phyloP scores from a whole-genome alignment of 306 rosid species.

The Gastrolobium bilobum region DNA sequence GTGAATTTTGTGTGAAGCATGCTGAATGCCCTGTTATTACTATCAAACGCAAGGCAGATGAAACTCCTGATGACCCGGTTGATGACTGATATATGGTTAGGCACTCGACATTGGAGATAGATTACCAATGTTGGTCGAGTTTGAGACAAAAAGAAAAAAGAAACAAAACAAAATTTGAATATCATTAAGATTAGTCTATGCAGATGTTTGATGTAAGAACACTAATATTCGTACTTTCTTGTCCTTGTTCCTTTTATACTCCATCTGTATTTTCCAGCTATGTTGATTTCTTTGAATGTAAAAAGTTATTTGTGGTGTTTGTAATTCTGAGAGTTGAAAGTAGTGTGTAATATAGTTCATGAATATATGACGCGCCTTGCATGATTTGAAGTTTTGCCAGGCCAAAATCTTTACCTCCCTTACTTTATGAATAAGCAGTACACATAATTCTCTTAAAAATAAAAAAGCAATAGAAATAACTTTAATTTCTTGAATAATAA shows the following conservation, averaged over 20 bases:
- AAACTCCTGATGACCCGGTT: conserved; percentile 91
- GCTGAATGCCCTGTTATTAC: conserved; percentile 97
- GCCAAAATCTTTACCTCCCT: too few relatives aligned
- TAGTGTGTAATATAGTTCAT: background rate
- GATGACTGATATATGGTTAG: conserved; percentile 71
- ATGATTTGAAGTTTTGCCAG: too few relatives aligned
- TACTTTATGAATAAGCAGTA: too few relatives aligned
- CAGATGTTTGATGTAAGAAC: conserved; percentile 36
- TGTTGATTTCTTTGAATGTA: conserved; percentile 46
- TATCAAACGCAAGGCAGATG: conserved; percentile 86
- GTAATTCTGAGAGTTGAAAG: conserved; percentile 13
- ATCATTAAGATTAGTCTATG: conserved; percentile 32
- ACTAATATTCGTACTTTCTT: conserved; percentile 1
- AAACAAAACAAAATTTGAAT: background rate
- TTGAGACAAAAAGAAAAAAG: background rate
- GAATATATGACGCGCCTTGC: background rate
- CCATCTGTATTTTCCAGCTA: conserved; percentile 26
- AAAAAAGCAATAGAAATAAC: too few relatives aligned
- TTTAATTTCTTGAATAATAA: too few relatives aligned
- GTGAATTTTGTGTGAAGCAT: conserved; percentile 94
- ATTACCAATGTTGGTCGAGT: conserved; percentile 23
- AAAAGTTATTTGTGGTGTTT: conserved; percentile 17
- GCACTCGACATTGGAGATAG: conserved; percentile 14
- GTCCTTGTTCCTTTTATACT: conserved; percentile 7
- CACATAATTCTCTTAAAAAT: too few relatives aligned